Evolutionary conservation across 306 rosid species (phyloP).

Genomic region (Cicer judaicum): DNA sequence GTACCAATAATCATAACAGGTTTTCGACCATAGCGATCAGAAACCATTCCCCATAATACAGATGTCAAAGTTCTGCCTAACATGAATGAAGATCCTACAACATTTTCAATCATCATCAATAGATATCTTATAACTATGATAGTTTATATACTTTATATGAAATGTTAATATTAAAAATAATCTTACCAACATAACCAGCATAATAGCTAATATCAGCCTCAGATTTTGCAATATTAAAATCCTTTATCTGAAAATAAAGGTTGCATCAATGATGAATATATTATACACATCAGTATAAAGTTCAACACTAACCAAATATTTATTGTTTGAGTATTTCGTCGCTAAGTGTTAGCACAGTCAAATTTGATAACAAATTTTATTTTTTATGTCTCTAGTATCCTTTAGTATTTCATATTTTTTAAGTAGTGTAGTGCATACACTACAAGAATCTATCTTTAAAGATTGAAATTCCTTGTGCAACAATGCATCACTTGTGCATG

Average conservation of each 20-base stretch:
- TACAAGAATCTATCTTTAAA: too few relatives aligned
- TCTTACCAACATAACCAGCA: constrained; percentile 83
- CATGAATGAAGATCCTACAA: constrained; percentile 83
- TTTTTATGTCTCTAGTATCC: too few relatives aligned
- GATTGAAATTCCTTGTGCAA: too few relatives aligned
- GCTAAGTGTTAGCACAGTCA: too few relatives aligned
- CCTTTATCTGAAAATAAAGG: constrained; percentile 62
- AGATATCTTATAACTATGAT: constrained; percentile 1
- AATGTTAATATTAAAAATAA: background rate
- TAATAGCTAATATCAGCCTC: constrained; percentile 81
- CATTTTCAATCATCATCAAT: constrained; percentile 1
- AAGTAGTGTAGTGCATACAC: too few relatives aligned
- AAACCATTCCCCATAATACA: constrained; percentile 73
- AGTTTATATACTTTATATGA: too few relatives aligned
- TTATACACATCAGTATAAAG: background rate
- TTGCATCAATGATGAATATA: constrained; percentile 17
- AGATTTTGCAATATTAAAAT: constrained; percentile 72
- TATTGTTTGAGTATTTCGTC: background rate
- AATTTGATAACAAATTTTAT: too few relatives aligned
- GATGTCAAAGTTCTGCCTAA: constrained; percentile 83
- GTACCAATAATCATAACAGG: constrained; percentile 70
- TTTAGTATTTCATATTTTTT: too few relatives aligned
- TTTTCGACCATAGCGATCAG: constrained; percentile 91
- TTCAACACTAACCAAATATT: constrained; percentile 7
- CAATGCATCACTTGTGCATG: too few relatives aligned